Conservation (phyloP, 1,284 basidiomycete species). For the Phylloboletellus chloephorus region DNA sequence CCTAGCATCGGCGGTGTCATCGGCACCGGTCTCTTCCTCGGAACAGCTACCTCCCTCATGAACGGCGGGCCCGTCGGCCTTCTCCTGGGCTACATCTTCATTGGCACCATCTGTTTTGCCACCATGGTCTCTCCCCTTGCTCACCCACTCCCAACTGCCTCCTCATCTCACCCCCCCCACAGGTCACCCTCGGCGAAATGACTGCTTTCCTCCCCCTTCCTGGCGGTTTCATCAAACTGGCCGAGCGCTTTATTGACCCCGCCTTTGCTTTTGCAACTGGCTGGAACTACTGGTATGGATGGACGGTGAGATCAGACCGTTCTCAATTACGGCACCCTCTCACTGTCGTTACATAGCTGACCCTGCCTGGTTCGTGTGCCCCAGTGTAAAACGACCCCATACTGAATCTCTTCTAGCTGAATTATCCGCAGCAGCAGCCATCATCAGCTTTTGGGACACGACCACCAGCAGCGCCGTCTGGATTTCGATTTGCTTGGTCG, state of each 20-base stretch:
- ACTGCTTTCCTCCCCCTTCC: constrained; percentile 36
- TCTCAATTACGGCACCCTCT: neutral
- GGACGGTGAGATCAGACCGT: constrained; percentile 39
- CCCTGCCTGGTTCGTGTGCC: constrained; percentile 21
- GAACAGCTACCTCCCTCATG: constrained; percentile 28
- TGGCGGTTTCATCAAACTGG: constrained; percentile 65
- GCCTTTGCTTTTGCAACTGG: constrained; percentile 64
- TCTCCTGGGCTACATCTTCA: constrained; percentile 29
- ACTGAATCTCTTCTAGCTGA: constrained; percentile 39
- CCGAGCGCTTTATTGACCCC: constrained; percentile 65
- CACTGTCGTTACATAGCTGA: constrained; percentile 16
- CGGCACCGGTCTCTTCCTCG: constrained; percentile 45
- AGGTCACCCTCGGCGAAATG: constrained; percentile 35
- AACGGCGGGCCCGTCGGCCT: constrained; percentile 32
- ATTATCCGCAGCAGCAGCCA: constrained; percentile 55
- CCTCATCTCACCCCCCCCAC: neutral
- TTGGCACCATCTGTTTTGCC: constrained; percentile 32
- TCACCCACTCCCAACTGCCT: no score
- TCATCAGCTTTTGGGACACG: constrained; percentile 58
- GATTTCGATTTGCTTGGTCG: constrained; percentile 58
- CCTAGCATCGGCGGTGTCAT: constrained; percentile 41
- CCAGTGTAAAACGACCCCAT: neutral
- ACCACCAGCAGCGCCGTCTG: constrained; percentile 53
- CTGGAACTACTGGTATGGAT: constrained; percentile 67
- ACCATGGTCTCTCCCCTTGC: constrained; percentile 21